These are phyloP conservation scores for Fraxinus sp. DNA, from an alignment of 305 asterid species.

Conservation along the genomic window DNA sequence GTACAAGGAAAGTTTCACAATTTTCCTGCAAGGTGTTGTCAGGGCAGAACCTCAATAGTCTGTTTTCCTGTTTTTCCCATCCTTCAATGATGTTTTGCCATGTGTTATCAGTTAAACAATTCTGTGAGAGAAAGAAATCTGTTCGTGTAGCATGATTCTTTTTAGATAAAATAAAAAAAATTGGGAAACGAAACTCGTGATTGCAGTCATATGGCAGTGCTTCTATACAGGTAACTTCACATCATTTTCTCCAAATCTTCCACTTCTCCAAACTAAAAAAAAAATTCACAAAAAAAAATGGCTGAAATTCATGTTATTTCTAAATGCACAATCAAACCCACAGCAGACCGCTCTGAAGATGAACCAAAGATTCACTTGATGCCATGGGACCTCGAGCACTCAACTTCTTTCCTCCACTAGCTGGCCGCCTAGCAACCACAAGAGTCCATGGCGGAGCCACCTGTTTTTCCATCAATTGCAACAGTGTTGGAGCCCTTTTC, in stretches of 20 bases:
- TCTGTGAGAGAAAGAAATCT: too few species aligned
- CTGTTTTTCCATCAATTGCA: slow-evolving; percentile 12
- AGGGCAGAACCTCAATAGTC: too few species aligned
- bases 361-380: slow-evolving; percentile 24
- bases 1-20: too few species aligned
- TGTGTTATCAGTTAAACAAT: too few species aligned
- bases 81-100: too few species aligned
- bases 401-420: slow-evolving; percentile 32
- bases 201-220: background rate
- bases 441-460: background rate
- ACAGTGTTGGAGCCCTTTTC: slow-evolving; percentile 24
- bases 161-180: too few species aligned
- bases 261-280: background rate
- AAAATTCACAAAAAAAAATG: slow-evolving; percentile 2
- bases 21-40: too few species aligned
- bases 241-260: background rate
- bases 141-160: too few species aligned
- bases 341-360: background rate
- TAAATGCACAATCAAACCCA: slow-evolving; percentile 5
- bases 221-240: background rate
- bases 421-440: slow-evolving; percentile 22
- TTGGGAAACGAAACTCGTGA: background rate
- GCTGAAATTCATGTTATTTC: slow-evolving; percentile 16
- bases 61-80: too few species aligned
- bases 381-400: slow-evolving; percentile 39